phyloP scores from a whole-genome alignment of 352 stramenopile genomes.

The Lagenidium giganteum region DNA sequence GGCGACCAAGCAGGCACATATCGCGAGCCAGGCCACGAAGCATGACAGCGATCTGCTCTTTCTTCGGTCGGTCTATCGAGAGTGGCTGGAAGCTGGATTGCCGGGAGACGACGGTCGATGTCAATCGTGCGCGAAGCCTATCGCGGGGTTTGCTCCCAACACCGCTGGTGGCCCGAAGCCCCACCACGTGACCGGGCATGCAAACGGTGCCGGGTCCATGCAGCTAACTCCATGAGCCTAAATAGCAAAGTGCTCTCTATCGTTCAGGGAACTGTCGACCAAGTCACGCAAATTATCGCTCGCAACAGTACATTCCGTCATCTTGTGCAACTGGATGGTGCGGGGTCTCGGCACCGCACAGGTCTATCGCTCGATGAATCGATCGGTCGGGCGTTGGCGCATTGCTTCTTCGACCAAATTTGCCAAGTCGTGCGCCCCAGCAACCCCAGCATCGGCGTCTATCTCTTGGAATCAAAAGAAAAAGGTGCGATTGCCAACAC shows the following conservation, averaged over 20 bases:
- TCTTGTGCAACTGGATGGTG: no score
- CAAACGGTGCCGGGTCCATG: not conserved
- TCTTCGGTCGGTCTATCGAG: slow-evolving; percentile 1
- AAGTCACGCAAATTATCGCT: not conserved
- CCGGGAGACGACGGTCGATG: no score
- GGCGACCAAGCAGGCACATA: not conserved
- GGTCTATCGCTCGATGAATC: not conserved
- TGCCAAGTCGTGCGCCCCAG: slow-evolving; percentile 4
- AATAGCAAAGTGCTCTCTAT: slow-evolving; percentile 5
- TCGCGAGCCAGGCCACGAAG: not conserved
- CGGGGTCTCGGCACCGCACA: no score
- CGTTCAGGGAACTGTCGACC: not conserved
- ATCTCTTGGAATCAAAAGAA: slow-evolving; percentile 1
- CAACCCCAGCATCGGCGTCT: slow-evolving; percentile 1
- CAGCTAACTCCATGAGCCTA: not conserved
- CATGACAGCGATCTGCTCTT: slow-evolving; percentile 5
- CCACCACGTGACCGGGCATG: no score
- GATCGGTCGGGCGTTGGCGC: not conserved
- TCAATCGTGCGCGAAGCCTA: not conserved
- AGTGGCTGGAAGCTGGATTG: slow-evolving; percentile 1
- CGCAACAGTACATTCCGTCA: no score
- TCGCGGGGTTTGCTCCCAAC: not conserved
- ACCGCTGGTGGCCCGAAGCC: no score
- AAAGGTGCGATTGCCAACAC: slow-evolving; percentile 1
- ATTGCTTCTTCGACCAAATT: slow-evolving; percentile 9